These are phyloP conservation scores for Pneumocystis canis DNA, from an alignment of 1,139 yeast genomes.

Conservation along the genomic window DNA sequence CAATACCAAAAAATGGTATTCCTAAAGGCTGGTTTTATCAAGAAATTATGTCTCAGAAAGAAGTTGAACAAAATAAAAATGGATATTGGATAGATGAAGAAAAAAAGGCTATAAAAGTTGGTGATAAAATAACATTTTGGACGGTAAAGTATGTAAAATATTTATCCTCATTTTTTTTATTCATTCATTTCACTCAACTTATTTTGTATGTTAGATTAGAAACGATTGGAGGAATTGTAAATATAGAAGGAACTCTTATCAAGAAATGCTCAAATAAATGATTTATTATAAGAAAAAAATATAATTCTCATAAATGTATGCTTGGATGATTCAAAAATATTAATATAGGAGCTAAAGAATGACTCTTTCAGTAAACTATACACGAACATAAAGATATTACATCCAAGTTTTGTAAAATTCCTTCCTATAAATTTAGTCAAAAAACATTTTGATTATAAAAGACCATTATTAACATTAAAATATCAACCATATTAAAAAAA, in stretches of 20 bases:
- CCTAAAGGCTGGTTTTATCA: constrained; percentile 74
- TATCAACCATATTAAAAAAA: background rate
- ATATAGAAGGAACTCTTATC: background rate
- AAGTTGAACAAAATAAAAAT: constrained; percentile 13
- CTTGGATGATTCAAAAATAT: background rate
- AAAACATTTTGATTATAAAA: background rate
- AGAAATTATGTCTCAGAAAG: constrained; percentile 58
- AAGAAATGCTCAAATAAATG: background rate
- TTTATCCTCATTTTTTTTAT: background rate
- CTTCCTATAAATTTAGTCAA: background rate
- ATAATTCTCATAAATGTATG: background rate
- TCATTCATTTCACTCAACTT: background rate
- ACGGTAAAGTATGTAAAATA: background rate
- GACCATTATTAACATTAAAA: background rate
- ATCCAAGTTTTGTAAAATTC: background rate
- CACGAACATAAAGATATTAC: background rate
- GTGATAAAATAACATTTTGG: background rate
- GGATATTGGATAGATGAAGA: constrained; percentile 11
- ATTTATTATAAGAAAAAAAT: background rate
- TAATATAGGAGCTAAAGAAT: background rate
- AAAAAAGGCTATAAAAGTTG: background rate
- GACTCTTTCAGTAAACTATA: background rate
- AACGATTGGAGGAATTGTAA: background rate
- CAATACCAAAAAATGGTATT: constrained; percentile 68
- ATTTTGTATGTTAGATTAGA: background rate